phyloP scores from a whole-genome alignment of 495 filamentous ascomycete genomes.

The Xeromyces bisporus region DNA sequence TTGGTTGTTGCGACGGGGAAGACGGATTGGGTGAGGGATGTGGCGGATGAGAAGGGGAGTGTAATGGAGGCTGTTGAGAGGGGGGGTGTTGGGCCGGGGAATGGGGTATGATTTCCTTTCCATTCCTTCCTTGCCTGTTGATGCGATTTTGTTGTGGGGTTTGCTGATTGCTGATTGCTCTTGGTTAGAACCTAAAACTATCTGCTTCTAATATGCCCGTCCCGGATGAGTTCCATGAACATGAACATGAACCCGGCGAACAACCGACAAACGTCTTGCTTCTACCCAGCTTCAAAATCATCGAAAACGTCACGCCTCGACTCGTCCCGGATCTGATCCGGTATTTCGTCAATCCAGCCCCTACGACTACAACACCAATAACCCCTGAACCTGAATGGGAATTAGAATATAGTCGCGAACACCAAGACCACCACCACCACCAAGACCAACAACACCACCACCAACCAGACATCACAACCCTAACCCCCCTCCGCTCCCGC shows the following conservation, averaged over 20 bases:
- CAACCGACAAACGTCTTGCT: conserved; percentile 70
- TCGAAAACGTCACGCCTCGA: conserved; percentile 72
- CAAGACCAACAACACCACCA: conserved; percentile 2
- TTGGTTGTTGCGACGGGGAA: conserved; percentile 87
- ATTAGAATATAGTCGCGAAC: not conserved
- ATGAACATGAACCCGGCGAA: conserved; percentile 38
- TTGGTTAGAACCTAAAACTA: conserved; percentile 71
- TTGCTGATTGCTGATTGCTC: too few relatives aligned
- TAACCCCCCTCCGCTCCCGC: conserved; percentile 43
- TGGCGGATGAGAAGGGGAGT: conserved; percentile 79
- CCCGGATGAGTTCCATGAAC: conserved; percentile 38
- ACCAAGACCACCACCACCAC: conserved; percentile 1
- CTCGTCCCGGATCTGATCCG: conserved; percentile 56
- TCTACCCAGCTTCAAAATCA: conserved; percentile 69
- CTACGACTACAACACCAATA: conserved; percentile 63
- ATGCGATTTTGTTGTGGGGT: too few relatives aligned
- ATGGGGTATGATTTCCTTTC: conserved; percentile 44
- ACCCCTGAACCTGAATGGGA: conserved; percentile 7
- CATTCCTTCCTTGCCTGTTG: not conserved
- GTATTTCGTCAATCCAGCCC: conserved; percentile 49
- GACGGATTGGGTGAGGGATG: conserved; percentile 83
- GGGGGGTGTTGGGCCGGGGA: conserved; percentile 42
- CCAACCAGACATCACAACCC: conserved; percentile 13
- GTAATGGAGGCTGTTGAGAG: conserved; percentile 83
- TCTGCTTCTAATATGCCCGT: conserved; percentile 88